phyloP scores from a whole-genome alignment of 345 rosid species.

The Melaleuca alternifolia region DNA sequence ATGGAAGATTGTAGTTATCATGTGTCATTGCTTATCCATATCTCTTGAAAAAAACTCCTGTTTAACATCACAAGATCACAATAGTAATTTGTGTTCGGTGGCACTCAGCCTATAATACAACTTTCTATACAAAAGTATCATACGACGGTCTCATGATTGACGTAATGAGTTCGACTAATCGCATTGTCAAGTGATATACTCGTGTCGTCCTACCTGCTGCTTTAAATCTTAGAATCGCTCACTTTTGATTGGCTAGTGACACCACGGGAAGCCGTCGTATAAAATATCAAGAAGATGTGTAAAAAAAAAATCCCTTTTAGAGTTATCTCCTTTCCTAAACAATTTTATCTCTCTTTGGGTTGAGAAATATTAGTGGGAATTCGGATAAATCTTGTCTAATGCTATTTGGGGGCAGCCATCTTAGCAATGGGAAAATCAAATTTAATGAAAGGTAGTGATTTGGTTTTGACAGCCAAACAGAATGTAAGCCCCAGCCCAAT shows the following conservation, averaged over 20 bases:
- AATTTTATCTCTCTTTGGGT: neutral
- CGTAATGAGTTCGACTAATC: neutral
- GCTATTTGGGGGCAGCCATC: neutral
- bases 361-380: neutral
- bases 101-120: neutral
- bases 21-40: neutral
- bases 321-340: neutral
- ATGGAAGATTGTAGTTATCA: neutral
- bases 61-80: neutral
- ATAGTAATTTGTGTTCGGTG: neutral
- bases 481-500: neutral
- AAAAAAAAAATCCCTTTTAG: neutral
- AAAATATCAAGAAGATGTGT: neutral
- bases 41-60: neutral
- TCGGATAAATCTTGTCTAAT: neutral
- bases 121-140: neutral
- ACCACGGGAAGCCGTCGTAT: fast-evolving
- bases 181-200: neutral
- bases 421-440: neutral
- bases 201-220: fast-evolving
- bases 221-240: neutral
- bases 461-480: neutral
- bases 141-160: neutral
- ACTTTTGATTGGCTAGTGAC: neutral
- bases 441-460: neutral